Percentiles rank a stretch among this genome's conserved stretches.
Conservation (phyloP, 1,139 yeast species). For the Candida tropicalis region DNA sequence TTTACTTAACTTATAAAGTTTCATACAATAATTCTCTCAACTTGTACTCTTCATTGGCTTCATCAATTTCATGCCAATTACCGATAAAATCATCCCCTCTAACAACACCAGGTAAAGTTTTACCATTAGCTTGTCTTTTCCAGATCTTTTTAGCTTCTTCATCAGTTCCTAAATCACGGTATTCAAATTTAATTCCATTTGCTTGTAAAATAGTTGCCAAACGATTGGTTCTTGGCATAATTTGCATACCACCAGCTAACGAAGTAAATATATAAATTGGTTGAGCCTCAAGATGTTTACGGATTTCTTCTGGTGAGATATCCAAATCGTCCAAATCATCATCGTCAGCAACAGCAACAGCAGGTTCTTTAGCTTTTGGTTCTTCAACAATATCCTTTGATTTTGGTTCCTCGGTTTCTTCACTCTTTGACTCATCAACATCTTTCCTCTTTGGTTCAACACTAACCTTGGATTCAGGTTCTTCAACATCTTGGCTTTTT, state of each 20-base stretch:
- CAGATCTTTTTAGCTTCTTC: constrained; percentile 84
- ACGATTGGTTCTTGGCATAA: constrained; percentile 79
- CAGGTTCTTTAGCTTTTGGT: constrained; percentile 1
- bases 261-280: constrained; percentile 84
- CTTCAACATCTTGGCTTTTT: constrained; percentile 3
- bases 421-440: too few relatives aligned
- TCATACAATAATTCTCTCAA: constrained; percentile 61
- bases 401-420: constrained; percentile 5
- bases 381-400: constrained; percentile 13
- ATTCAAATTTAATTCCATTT: constrained; percentile 66
- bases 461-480: constrained; percentile 9
- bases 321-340: constrained; percentile 37
- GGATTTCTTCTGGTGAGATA: constrained; percentile 48
- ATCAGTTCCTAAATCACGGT: constrained; percentile 86
- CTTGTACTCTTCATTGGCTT: constrained; percentile 81
- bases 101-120: constrained; percentile 85
- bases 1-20: constrained; percentile 30
- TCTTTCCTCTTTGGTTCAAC: too few relatives aligned
- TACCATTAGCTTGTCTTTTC: constrained; percentile 77
- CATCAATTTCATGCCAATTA: constrained; percentile 77
- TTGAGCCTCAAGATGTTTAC: constrained; percentile 48
- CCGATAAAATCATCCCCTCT: constrained; percentile 92
- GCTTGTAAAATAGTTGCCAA: constrained; percentile 76
- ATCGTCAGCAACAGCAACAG: constrained; percentile 13
- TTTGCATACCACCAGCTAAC: constrained; percentile 85